Conservation (phyloP, 768 basidiomycete species). For the Leccinum truebloodii region DNA sequence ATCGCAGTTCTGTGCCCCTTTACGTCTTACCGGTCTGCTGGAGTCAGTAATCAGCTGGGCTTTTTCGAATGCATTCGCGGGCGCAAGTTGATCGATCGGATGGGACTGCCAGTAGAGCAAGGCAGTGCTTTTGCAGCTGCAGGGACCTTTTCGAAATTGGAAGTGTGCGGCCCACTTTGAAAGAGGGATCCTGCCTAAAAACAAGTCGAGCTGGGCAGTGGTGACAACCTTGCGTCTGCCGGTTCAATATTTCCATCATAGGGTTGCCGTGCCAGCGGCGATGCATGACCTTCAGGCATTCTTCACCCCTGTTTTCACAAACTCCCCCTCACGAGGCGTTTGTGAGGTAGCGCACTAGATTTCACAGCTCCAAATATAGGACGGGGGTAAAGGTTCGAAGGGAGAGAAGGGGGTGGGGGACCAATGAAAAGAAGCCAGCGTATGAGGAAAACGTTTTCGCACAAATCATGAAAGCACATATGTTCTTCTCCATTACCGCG, state of each 20-base stretch:
- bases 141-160: constrained; percentile 3
- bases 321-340: constrained; percentile 20
- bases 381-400: not conserved
- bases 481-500: constrained; percentile 1
- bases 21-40: not conserved
- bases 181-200: not conserved
- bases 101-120: not conserved
- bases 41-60: not conserved
- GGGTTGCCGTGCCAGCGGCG: not conserved
- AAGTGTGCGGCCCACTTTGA: not conserved
- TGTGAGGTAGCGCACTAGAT: constrained; percentile 18
- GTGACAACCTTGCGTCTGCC: not conserved
- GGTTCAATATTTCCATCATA: not conserved
- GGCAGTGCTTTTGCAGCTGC: constrained; percentile 11
- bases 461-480: not conserved
- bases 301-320: constrained; percentile 4
- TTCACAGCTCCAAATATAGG: not conserved
- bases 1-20: not conserved
- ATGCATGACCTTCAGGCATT: constrained; percentile 2
- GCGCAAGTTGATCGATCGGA: constrained; percentile 4
- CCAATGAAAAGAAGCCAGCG: not conserved
- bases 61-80: constrained; percentile 4
- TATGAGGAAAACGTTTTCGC: not conserved
- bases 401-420: not conserved
- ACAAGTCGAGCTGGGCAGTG: not conserved